Evolutionary conservation across 352 stramenopile genomes (phyloP).

Genomic region (Phytophthora citricola): DNA sequence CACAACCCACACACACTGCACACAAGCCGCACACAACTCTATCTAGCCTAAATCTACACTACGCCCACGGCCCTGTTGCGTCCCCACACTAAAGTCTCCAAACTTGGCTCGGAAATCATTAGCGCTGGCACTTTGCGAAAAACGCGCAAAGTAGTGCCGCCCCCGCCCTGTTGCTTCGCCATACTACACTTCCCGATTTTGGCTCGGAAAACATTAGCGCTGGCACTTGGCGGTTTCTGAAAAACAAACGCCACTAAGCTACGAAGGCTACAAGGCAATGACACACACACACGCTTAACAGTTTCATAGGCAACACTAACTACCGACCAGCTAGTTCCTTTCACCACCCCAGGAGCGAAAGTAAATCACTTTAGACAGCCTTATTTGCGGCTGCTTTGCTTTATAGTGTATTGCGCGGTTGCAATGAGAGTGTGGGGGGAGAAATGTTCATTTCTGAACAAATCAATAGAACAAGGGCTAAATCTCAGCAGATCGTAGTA

Average conservation of each 20-base stretch:
- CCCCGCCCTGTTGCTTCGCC: too few relatives aligned
- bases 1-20: too few relatives aligned
- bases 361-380: constrained; percentile 3
- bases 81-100: too few relatives aligned
- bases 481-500: constrained; percentile 51
- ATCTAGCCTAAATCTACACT: too few relatives aligned
- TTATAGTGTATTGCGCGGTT: constrained; percentile 1
- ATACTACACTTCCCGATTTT: too few relatives aligned
- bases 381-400: neutral
- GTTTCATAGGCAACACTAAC: neutral
- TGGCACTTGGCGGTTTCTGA: too few relatives aligned
- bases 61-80: too few relatives aligned
- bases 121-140: neutral
- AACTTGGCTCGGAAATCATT: constrained; percentile 3
- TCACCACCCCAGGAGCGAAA: neutral
- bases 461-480: constrained; percentile 35
- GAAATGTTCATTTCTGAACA: constrained; percentile 30
- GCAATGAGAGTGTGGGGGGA: neutral
- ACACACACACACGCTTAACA: neutral
- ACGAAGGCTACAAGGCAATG: neutral
- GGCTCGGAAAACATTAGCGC: too few relatives aligned
- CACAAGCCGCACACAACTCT: too few relatives aligned
- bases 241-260: too few relatives aligned
- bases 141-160: too few relatives aligned
- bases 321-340: neutral